A percentile compares a stretch with the other conserved stretches of the same genome.
These are phyloP conservation scores for Calonectria honghensis DNA, from an alignment of 2,329 filamentous ascomycete genomes.

Conservation along the genomic window DNA sequence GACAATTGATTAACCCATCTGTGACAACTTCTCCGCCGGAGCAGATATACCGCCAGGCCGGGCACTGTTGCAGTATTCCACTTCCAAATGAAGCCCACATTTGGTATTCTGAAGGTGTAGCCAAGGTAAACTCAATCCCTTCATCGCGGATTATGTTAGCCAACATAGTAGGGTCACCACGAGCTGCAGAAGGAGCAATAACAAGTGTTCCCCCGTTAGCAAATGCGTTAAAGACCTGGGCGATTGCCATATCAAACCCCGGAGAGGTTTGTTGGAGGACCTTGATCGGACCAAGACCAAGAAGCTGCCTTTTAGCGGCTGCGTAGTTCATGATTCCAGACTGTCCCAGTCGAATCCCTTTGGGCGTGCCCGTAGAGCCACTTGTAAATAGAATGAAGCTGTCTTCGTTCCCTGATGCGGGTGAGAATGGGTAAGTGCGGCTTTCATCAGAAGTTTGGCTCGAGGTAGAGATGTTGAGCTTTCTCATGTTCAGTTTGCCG, in stretches of 20 bases:
- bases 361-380: conserved; percentile 1
- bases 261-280: conserved; percentile 4
- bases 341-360: neutral
- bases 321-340: neutral
- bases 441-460: neutral
- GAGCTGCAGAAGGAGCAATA: neutral
- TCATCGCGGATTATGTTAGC: neutral
- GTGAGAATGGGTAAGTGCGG: neutral
- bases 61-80: neutral
- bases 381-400: neutral
- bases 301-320: neutral
- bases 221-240: neutral
- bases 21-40: neutral
- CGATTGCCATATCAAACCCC: conserved; percentile 4
- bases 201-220: neutral
- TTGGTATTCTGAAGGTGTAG: neutral
- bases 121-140: neutral
- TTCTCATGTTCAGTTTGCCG: neutral
- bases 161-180: neutral
- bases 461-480: neutral
- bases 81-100: neutral
- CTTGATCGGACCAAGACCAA: neutral
- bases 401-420: neutral
- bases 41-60: neutral
- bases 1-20: neutral